Evolutionary conservation across 768 basidiomycete species (phyloP), one percentile per base, ranked within the genome.

Genomic region (Hygrophorus russula): DNA sequence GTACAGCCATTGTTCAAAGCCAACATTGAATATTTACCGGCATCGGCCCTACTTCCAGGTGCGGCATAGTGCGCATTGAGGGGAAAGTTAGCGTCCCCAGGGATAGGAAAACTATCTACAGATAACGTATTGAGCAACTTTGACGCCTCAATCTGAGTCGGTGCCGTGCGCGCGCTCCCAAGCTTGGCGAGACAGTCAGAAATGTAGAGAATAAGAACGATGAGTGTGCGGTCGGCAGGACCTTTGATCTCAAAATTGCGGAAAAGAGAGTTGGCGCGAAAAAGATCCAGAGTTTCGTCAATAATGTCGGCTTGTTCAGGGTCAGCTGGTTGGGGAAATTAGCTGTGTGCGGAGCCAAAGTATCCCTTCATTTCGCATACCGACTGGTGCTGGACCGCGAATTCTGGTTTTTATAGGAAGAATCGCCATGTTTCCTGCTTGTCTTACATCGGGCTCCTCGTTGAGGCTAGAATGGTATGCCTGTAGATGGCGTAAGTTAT

Each of bases 221-320:
- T 98, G 57, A 99, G 75, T 32, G 90, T 80, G 46, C 93, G 82
- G 71, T 96, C 93, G 41, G 92, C 91, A 43, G 90, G 88, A 13
- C 92, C 93, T 61, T 97, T 94, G 76, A 99, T 98, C 70, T 99
- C 96, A 55, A 98, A 99, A 68, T 98, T 98, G 57, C 96, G 84
- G 68, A 99, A 99, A 48, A 99, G 82, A 30, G 93, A 96, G 66
- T 99, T 99, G 56, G 94, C 93, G 44, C 96, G 86, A 68, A 99
- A 99, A 47, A 98, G 79, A 65, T 94, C 88, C 36, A 99, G 70
- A 1, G 91, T 82, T 65, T 99, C 96, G 64, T 97, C 93, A 51
- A 98, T 75, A 53, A 98, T 91, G 62, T 99, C 96, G 19, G 78
- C 74, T 47, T 79, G 67, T 7, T 76, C 73, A 1, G 78, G 71